Percentiles rank a stretch among this genome's conserved stretches.
phyloP scores from a whole-genome alignment of 768 basidiomycete genomes.

The Pisolithus sp. region DNA sequence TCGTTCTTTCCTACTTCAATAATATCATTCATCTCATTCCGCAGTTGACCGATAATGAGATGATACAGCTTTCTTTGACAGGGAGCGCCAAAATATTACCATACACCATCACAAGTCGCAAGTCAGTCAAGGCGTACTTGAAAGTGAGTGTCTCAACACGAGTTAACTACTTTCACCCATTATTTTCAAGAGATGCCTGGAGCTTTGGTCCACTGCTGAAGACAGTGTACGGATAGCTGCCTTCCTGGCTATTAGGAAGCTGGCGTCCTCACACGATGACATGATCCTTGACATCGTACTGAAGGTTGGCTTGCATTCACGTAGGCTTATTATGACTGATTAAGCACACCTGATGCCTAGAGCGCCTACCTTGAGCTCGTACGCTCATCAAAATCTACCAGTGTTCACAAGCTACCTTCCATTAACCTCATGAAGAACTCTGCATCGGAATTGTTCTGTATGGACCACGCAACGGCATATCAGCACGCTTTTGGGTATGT shows the following conservation, averaged over 20 bases:
- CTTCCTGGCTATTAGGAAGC: constrained; percentile 75
- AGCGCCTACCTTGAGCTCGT: constrained; percentile 86
- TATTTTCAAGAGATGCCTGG: constrained; percentile 60
- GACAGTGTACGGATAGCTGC: constrained; percentile 81
- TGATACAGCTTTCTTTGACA: constrained; percentile 61
- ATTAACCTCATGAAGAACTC: constrained; percentile 98
- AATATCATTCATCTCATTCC: constrained; percentile 76
- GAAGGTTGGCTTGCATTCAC: constrained; percentile 46
- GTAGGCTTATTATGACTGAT: background rate
- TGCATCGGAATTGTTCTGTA: constrained; percentile 83
- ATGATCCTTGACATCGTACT: constrained; percentile 79
- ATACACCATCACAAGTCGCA: constrained; percentile 78
- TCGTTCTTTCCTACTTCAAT: constrained; percentile 85
- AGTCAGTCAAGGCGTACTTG: constrained; percentile 78
- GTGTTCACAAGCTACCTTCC: constrained; percentile 76
- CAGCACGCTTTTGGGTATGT: constrained; percentile 96
- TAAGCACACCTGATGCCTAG: constrained; percentile 32
- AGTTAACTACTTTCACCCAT: background rate
- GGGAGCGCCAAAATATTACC: constrained; percentile 90
- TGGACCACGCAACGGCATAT: constrained; percentile 70
- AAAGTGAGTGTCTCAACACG: constrained; percentile 49
- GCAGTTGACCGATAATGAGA: constrained; percentile 64
- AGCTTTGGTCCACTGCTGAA: constrained; percentile 75
- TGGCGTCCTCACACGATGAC: constrained; percentile 73
- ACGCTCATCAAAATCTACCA: constrained; percentile 81